phyloP scores from a whole-genome alignment of 2,329 filamentous ascomycete species.

The Ceratocystis destructans region DNA sequence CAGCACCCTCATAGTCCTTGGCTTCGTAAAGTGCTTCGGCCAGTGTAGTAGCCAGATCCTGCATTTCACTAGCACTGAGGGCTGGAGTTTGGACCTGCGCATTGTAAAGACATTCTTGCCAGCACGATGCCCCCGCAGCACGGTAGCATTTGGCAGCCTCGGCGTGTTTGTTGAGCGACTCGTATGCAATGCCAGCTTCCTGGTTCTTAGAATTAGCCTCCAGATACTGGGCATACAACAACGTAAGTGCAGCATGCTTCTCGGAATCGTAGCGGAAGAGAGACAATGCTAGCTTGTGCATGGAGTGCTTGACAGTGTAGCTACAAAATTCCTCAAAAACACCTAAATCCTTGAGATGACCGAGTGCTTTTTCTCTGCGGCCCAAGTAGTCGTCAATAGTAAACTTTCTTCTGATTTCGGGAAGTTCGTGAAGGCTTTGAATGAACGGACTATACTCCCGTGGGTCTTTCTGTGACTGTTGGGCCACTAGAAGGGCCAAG shows the following conservation, averaged over 20 bases:
- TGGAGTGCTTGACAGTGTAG: constrained; percentile 64
- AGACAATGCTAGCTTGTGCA: constrained; percentile 65
- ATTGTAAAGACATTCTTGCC: constrained; percentile 78
- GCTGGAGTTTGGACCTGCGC: constrained; percentile 54
- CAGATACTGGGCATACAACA: constrained; percentile 67
- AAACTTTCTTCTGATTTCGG: constrained; percentile 58
- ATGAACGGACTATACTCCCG: constrained; percentile 92
- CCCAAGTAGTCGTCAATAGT: constrained; percentile 80
- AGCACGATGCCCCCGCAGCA: constrained; percentile 58
- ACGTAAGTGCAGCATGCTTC: constrained; percentile 54
- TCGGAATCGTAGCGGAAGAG: constrained; percentile 70
- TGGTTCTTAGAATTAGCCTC: constrained; percentile 61
- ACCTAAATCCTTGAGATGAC: constrained; percentile 58
- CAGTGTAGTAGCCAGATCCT: constrained; percentile 56
- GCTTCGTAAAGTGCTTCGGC: constrained; percentile 68
- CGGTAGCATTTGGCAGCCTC: constrained; percentile 74
- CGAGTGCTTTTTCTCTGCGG: constrained; percentile 62
- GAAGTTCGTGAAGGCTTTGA: constrained; percentile 65
- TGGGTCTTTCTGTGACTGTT: constrained; percentile 91
- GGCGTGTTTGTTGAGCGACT: constrained; percentile 62
- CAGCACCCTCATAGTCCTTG: constrained; percentile 71
- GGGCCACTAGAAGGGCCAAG: constrained; percentile 76
- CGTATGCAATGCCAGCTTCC: constrained; percentile 82
- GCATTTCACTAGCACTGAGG: constrained; percentile 45
- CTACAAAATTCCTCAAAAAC: constrained; percentile 55